A percentile compares a stretch with the other conserved stretches of the same genome.
These are phyloP conservation scores for Aaosphaeria pasadenensis DNA, from an alignment of 2,329 filamentous ascomycete genomes.

Conservation along the genomic window DNA sequence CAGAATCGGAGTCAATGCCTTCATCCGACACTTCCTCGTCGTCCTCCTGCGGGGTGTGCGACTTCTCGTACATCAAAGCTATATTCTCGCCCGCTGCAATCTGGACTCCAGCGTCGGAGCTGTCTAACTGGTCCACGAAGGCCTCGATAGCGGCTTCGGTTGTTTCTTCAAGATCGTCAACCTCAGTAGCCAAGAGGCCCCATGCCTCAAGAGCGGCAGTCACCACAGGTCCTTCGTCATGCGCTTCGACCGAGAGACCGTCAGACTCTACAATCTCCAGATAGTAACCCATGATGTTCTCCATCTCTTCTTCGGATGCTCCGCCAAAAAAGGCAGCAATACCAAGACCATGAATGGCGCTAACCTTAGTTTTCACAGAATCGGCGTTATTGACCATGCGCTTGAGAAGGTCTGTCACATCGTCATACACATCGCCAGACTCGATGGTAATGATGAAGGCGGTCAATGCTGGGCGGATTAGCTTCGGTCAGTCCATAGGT, in stretches of 20 bases:
- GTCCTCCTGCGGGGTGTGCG: slow-evolving; percentile 57
- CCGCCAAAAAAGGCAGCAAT: slow-evolving; percentile 75
- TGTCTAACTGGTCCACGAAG: slow-evolving; percentile 83
- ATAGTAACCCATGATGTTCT: slow-evolving; percentile 71
- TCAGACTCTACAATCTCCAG: slow-evolving; percentile 78
- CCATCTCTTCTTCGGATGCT: slow-evolving; percentile 63
- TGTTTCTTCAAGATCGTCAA: slow-evolving; percentile 70
- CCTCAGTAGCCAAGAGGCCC: slow-evolving; percentile 74
- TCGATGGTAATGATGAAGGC: slow-evolving; percentile 67
- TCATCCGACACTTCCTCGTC: slow-evolving; percentile 52
- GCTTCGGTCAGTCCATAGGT: background rate
- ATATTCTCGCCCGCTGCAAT: slow-evolving; percentile 77
- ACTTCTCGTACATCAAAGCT: slow-evolving; percentile 77
- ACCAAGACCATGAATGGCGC: slow-evolving; percentile 70
- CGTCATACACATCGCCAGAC: slow-evolving; percentile 64
- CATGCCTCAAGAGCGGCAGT: slow-evolving; percentile 73
- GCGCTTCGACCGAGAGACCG: slow-evolving; percentile 67
- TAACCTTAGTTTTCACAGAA: slow-evolving; percentile 62
- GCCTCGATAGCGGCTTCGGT: slow-evolving; percentile 73
- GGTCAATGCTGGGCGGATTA: slow-evolving; percentile 52
- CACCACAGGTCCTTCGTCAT: slow-evolving; percentile 69
- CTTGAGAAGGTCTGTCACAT: slow-evolving; percentile 58
- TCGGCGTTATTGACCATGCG: slow-evolving; percentile 64
- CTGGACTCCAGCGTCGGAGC: slow-evolving; percentile 68
- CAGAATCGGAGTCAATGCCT: slow-evolving; percentile 47